These are phyloP conservation scores for Neonectria punicea DNA, from an alignment of 2,329 filamentous ascomycete species.

Conservation along the genomic window DNA sequence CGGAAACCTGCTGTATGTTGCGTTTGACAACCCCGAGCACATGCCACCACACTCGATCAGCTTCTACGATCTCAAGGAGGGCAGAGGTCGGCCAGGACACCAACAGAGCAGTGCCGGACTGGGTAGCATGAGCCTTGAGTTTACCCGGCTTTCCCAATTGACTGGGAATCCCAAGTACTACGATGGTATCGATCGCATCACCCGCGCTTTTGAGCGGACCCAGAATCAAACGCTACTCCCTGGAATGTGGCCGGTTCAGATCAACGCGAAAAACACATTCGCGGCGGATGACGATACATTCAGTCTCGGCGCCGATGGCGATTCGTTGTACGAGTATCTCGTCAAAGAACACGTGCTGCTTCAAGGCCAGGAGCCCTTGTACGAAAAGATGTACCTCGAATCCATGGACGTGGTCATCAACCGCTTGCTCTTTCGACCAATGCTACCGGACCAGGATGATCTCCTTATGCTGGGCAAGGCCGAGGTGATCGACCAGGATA, in stretches of 20 bases:
- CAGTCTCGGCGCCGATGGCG: conserved; percentile 60
- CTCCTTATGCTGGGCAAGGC: conserved; percentile 70
- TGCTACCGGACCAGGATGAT: conserved; percentile 65
- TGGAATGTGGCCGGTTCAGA: conserved; percentile 68
- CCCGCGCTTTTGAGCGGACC: conserved; percentile 61
- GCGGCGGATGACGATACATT: conserved; percentile 53
- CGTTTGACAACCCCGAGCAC: conserved; percentile 73
- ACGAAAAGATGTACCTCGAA: conserved; percentile 50
- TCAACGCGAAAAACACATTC: conserved; percentile 55
- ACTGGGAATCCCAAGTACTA: conserved; percentile 69
- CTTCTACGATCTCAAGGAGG: conserved; percentile 53
- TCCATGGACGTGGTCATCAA: conserved; percentile 68
- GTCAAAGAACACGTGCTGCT: conserved; percentile 72
- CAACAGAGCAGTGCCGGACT: conserved; percentile 49
- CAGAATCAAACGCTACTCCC: conserved; percentile 66
- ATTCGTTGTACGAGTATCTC: conserved; percentile 73
- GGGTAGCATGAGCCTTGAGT: conserved; percentile 69
- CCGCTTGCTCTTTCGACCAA: conserved; percentile 73
- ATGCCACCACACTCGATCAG: conserved; percentile 64
- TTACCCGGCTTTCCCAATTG: conserved; percentile 70
- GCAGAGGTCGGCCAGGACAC: conserved; percentile 46
- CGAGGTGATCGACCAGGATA: conserved; percentile 44
- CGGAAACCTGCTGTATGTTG: conserved; percentile 69
- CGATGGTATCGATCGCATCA: conserved; percentile 68
- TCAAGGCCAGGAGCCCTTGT: conserved; percentile 61